These are phyloP conservation scores for Chondrus crispus DNA, from an alignment of 23 red algal genomes.

Conservation along the genomic window DNA sequence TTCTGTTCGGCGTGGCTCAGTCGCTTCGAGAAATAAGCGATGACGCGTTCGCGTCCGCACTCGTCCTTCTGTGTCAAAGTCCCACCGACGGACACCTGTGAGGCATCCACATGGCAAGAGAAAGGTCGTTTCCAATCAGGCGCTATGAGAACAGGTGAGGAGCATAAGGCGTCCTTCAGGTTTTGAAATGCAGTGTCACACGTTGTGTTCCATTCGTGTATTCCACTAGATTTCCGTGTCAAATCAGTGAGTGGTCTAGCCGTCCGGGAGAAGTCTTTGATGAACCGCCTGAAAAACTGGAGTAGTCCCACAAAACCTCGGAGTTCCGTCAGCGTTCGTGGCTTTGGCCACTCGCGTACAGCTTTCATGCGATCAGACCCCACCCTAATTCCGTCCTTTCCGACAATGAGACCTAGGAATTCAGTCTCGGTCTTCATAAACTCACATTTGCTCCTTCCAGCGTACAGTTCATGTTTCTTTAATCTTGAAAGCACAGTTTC, in stretches of 20 bases:
- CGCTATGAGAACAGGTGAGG: not conserved
- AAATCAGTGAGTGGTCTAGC: not conserved
- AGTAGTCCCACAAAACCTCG: not conserved
- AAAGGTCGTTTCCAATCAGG: not conserved
- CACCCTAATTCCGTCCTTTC: not conserved
- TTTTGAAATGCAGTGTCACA: not conserved
- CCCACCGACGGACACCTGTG: not conserved
- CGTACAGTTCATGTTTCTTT: not conserved
- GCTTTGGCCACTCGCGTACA: not conserved
- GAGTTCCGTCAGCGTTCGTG: not conserved
- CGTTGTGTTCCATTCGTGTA: not conserved
- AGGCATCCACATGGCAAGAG: not conserved
- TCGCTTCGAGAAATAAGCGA: not conserved
- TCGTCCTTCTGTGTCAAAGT: not conserved
- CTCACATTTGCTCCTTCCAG: not conserved
- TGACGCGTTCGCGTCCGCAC: not conserved
- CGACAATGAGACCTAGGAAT: not conserved
- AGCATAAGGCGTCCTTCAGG: not conserved
- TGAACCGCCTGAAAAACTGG: not conserved
- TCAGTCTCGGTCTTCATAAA: not conserved
- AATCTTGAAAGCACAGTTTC: not conserved
- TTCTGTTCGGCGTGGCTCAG: not conserved
- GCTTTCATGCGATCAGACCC: not conserved
- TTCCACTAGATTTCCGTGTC: not conserved
- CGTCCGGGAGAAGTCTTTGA: not conserved